A percentile compares a stretch with the other conserved stretches of the same genome.
Evolutionary conservation across 2,329 filamentous ascomycete genomes (phyloP).

Genomic region (Botrytis squamosa): DNA sequence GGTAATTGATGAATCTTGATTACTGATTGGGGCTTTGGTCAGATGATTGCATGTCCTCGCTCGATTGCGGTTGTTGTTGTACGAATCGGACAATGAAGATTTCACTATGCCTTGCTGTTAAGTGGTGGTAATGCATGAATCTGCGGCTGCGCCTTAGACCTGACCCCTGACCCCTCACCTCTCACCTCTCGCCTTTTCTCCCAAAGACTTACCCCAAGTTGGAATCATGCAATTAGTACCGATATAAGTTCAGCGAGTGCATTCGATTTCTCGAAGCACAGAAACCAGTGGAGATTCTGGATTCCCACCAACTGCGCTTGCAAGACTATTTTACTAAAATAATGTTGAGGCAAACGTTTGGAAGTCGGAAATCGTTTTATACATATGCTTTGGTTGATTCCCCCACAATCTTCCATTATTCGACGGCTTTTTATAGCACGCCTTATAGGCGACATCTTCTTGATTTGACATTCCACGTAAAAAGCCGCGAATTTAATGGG

Average conservation of each 20-base stretch:
- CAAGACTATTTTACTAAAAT: not conserved
- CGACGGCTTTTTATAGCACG: no score
- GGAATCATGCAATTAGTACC: not conserved
- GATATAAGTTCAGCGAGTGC: not conserved
- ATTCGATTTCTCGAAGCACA: not conserved
- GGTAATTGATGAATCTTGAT: not conserved
- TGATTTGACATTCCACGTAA: not conserved
- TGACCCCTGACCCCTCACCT: no score
- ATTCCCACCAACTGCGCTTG: not conserved
- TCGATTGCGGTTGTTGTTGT: no score
- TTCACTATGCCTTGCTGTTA: not conserved
- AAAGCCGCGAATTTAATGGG: not conserved
- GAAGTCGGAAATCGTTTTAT: not conserved
- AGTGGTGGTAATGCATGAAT: not conserved
- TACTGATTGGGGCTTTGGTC: not conserved
- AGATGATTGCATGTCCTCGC: not conserved
- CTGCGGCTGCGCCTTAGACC: not conserved
- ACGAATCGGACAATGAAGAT: not conserved
- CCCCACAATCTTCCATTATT: not conserved
- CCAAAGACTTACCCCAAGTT: no score
- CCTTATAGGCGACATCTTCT: no score
- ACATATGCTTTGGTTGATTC: not conserved
- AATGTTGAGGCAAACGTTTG: not conserved
- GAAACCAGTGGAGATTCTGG: not conserved
- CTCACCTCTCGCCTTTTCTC: no score